Percentiles rank a stretch among this genome's conserved stretches.
These are phyloP conservation scores for Fusarium foetens DNA, from an alignment of 2,329 filamentous ascomycete genomes.

Conservation along the genomic window DNA sequence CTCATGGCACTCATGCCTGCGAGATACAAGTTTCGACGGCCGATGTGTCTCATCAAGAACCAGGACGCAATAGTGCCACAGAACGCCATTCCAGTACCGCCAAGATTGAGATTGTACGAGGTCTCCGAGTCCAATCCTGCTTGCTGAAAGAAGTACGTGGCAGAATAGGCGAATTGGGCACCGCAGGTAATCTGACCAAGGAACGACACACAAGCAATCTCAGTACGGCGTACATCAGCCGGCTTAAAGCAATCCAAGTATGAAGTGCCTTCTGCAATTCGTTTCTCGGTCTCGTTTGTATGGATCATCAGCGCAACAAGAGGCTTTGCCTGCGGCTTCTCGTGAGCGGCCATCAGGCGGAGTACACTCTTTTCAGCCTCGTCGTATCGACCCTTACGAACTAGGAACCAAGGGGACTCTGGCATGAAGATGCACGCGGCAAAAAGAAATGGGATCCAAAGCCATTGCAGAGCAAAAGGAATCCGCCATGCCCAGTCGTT, in stretches of 20 bases:
- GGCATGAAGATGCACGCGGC: background rate
- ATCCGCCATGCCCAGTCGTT: background rate
- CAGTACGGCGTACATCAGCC: background rate
- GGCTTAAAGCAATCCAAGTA: background rate
- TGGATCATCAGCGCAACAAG: background rate
- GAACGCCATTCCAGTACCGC: background rate
- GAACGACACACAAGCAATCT: background rate
- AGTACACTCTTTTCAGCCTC: background rate
- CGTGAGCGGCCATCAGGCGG: background rate
- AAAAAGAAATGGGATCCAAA: background rate
- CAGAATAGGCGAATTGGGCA: background rate
- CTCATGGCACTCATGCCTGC: background rate
- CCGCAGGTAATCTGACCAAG: background rate
- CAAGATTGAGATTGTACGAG: background rate
- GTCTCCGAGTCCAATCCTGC: background rate
- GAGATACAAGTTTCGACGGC: background rate
- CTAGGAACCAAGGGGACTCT: background rate
- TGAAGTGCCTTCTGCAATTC: background rate
- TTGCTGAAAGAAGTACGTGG: background rate
- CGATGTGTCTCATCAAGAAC: background rate
- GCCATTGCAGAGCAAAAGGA: background rate
- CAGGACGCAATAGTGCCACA: background rate
- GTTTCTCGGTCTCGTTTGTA: background rate
- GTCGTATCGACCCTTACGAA: background rate
- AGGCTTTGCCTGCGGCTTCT: background rate